Conservation (phyloP, 2,329 filamentous ascomycete species). For the Magnaporthiopsis rhizophila region DNA sequence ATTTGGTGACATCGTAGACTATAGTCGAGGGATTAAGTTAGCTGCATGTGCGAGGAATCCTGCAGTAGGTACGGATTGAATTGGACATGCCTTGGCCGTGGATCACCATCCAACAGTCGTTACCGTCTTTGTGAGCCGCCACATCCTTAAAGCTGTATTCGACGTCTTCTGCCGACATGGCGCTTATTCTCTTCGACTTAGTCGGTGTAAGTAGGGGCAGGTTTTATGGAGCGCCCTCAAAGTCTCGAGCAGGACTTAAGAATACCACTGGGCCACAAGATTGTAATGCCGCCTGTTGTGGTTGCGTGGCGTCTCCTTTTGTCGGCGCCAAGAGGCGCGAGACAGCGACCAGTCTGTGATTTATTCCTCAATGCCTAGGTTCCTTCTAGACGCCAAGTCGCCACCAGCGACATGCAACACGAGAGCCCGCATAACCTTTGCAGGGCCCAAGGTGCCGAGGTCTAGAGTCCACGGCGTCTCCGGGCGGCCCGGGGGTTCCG, state of each 20-base stretch:
- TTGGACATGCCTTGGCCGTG: slow-evolving; percentile 44
- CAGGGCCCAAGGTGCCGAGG: background rate
- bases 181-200: background rate
- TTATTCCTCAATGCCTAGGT: background rate
- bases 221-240: background rate
- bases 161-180: background rate
- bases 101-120: slow-evolving; percentile 47
- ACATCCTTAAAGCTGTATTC: slow-evolving; percentile 33
- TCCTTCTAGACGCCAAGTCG: background rate
- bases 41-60: slow-evolving; percentile 1
- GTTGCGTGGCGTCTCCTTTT: background rate
- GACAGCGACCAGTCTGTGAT: background rate
- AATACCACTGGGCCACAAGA: background rate
- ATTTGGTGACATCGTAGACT: slow-evolving; percentile 91
- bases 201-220: too few relatives aligned
- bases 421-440: background rate
- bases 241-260: too few relatives aligned
- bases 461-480: background rate
- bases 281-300: background rate
- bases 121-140: slow-evolving; percentile 36
- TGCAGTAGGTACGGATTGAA: too few relatives aligned
- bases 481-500: too few relatives aligned
- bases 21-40: background rate
- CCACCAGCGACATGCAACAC: too few relatives aligned
- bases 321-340: background rate